These are phyloP conservation scores for Xylaria sp. DNA, from an alignment of 2,329 filamentous ascomycete species.

Conservation along the genomic window DNA sequence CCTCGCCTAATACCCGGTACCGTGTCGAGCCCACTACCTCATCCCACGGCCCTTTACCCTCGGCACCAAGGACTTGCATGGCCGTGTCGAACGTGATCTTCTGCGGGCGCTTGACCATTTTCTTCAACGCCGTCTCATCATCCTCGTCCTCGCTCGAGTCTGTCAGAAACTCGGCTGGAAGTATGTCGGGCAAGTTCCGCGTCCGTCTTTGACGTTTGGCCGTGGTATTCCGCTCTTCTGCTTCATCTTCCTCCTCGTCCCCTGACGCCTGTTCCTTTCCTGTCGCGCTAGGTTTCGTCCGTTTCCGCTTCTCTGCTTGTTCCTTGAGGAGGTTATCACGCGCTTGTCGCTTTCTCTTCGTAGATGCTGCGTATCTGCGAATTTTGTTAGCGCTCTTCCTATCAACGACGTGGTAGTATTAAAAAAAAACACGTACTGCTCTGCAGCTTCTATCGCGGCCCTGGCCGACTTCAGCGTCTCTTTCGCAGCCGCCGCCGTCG, in stretches of 20 bases:
- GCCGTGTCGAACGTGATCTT: constrained; percentile 52
- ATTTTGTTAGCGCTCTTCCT: constrained; percentile 8
- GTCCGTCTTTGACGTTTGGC: constrained; percentile 43
- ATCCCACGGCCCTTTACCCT: constrained; percentile 51
- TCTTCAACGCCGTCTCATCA: constrained; percentile 32
- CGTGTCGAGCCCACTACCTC: constrained; percentile 58
- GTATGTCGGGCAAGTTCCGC: constrained; percentile 49
- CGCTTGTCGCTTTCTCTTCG: constrained; percentile 62
- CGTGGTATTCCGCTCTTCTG: constrained; percentile 34
- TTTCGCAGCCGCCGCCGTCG: constrained; percentile 54
- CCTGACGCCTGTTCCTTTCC: constrained; percentile 13
- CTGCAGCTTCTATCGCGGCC: constrained; percentile 55
- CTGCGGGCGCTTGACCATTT: constrained; percentile 42
- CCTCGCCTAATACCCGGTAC: constrained; percentile 55
- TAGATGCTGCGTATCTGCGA: constrained; percentile 53
- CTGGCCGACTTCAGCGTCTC: constrained; percentile 53
- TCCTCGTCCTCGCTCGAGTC: constrained; percentile 49
- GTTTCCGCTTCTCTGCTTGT: constrained; percentile 59
- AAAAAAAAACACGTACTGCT: constrained; percentile 50
- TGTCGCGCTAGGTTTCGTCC: constrained; percentile 22
- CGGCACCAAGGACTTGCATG: constrained; percentile 46
- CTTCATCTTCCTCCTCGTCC: constrained; percentile 15
- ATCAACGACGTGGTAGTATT: background rate
- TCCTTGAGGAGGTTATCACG: constrained; percentile 60
- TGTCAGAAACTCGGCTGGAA: constrained; percentile 59